Base-by-base conservation (phyloP, 2,329 filamentous ascomycete genomes). In the Sarocladiaceae sp. region DNA sequence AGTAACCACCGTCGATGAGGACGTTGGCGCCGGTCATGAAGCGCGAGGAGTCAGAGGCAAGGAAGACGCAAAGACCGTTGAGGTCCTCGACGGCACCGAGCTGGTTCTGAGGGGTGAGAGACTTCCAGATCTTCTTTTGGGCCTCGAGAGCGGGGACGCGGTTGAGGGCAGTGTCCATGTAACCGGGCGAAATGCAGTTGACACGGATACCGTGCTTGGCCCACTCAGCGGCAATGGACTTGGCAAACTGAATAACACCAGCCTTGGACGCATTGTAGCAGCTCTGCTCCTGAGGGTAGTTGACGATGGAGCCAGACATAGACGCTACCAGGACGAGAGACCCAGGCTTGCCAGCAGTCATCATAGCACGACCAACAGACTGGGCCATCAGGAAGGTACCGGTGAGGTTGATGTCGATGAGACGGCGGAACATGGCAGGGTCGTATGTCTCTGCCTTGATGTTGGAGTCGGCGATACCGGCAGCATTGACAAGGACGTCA, bases 201-300 rank as follows among this genome's bases (percentile, higher is more conserved):
- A 90, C 85, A 29, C 86, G 82, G 59, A 91, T 88, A 55, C 76
- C 74, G 65, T 88, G 76, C 67, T 86, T 84, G 57, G 86, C 84
- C 86, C 87, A 91, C 68, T 93, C 87, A 45, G 85, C 85, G 33
- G 85, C 86, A 19, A 93, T 78, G 3, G 84, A 88, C 71, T 86
- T 88, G 65, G 80, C 83, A 44, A 90, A 76, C 66, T 87, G 82
- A 52, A 88, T 77, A 29, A 89, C 83, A 55, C 81, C 85, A 13
- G 86, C 84, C 76, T 90, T 90, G 65, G 83, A 87, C 23, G 85
- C 84, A 58, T 90, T 90, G 77, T 91, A 91, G 66, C 82, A 86
- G 37, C 74, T 80, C 68, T 90, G 85, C 69, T 88, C 83, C 67
- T 90, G 85, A 6, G 85, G 86, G 70, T 82, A 89, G 78, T 91